A percentile compares a stretch with the other conserved stretches of the same genome.
These are phyloP conservation scores for Termitomyces sp. DNA, from an alignment of 768 basidiomycete genomes.

Conservation along the genomic window DNA sequence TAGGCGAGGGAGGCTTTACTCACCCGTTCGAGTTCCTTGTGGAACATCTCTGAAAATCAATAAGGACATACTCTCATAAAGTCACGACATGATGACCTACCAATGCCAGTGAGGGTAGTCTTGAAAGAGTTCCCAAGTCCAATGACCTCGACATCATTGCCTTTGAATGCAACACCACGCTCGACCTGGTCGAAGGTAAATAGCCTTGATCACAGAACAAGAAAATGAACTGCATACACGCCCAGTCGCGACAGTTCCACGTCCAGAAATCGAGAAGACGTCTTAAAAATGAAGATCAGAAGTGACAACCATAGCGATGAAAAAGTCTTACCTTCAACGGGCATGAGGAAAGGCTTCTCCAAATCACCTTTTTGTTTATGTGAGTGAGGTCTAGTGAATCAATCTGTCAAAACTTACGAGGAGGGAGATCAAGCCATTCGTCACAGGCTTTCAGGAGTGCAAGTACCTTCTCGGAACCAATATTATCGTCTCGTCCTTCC, in stretches of 20 bases:
- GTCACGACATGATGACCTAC: conserved; percentile 29
- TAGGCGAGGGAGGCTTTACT: conserved; percentile 12
- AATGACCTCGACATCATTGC: conserved; percentile 89
- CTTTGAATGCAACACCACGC: conserved; percentile 87
- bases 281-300: conserved; percentile 32
- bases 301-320: neutral
- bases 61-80: neutral
- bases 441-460: conserved; percentile 87
- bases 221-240: conserved; percentile 44
- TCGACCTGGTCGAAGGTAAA: conserved; percentile 54
- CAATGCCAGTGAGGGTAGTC: conserved; percentile 94
- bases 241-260: conserved; percentile 96
- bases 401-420: conserved; percentile 47
- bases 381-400: neutral
- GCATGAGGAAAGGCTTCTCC: conserved; percentile 96
- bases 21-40: conserved; percentile 96
- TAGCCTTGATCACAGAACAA: neutral
- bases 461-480: conserved; percentile 74
- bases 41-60: conserved; percentile 86
- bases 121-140: conserved; percentile 79
- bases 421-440: conserved; percentile 89
- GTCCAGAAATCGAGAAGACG: conserved; percentile 95
- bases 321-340: conserved; percentile 64
- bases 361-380: conserved; percentile 65
- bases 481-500: conserved; percentile 75